Conservation (phyloP, 2,329 filamentous ascomycete genomes). For the Pleurostoma richardsiae region DNA sequence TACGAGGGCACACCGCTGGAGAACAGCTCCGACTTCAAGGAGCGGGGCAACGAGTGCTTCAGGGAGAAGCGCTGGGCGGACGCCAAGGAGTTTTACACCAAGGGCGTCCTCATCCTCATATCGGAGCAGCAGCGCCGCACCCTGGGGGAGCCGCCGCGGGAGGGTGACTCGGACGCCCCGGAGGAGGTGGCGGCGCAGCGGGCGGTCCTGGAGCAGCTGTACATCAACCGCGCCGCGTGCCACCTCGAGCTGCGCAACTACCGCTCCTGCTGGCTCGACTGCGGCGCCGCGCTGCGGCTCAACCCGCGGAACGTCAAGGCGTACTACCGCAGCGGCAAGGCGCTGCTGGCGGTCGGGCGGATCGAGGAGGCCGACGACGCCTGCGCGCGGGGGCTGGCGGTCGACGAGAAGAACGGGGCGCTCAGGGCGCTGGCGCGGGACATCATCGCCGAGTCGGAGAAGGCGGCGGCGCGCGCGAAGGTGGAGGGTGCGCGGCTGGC, state of each 20-base stretch:
- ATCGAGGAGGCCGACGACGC: slow-evolving; percentile 76
- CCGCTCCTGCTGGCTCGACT: slow-evolving; percentile 80
- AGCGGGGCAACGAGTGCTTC: slow-evolving; percentile 89
- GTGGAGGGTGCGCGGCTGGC: slow-evolving; percentile 48
- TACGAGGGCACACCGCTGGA: slow-evolving; percentile 90
- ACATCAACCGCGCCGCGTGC: slow-evolving; percentile 85
- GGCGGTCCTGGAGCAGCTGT: slow-evolving; percentile 66
- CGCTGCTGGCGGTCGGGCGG: slow-evolving; percentile 74
- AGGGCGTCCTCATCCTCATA: slow-evolving; percentile 71
- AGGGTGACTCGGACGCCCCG: slow-evolving; percentile 9
- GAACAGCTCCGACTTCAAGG: slow-evolving; percentile 78
- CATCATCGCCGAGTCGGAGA: slow-evolving; percentile 53
- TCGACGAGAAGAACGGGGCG: slow-evolving; percentile 67
- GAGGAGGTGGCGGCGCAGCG: slow-evolving; percentile 49
- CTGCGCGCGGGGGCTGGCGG: slow-evolving; percentile 63
- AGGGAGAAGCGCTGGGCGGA: slow-evolving; percentile 68
- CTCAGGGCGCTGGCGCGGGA: slow-evolving; percentile 59
- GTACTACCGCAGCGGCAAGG: slow-evolving; percentile 77
- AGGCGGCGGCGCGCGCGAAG: slow-evolving; percentile 15
- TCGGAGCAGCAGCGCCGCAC: slow-evolving; percentile 55
- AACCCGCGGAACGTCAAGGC: slow-evolving; percentile 85
- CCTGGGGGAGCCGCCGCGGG: slow-evolving; percentile 19
- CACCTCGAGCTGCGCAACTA: slow-evolving; percentile 88
- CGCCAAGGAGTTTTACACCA: slow-evolving; percentile 86
- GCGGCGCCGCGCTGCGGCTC: slow-evolving; percentile 70